Base-by-base conservation (phyloP, 148 eudicot species). In the Polygonum aviculare region DNA sequence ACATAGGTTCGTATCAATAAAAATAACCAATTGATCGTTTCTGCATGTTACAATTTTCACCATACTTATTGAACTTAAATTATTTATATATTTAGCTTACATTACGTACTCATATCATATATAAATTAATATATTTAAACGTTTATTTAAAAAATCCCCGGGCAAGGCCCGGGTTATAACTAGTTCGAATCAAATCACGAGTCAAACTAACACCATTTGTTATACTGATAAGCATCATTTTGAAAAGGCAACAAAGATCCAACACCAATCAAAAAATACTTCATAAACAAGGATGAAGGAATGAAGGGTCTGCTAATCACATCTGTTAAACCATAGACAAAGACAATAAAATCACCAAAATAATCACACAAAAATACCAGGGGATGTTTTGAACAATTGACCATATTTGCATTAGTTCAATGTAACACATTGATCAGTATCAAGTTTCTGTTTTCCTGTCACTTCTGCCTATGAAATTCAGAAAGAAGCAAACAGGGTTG, bases 391-490 rank as follows among this genome's bases (percentile, higher is more conserved):
- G 15, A 54, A 54, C 22, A n/a, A 4, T n/a, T n/a, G 60, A 54
- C 7, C 63, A 31, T 60, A 33, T 67, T 67, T 67, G 38, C 44
- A 67, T 35, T 10, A 67, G 44, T 67, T 35, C 1, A 67, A 67
- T 67, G 72, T 35, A 38, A 67, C 16, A 38, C 39, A 63, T 63
- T 63, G 40, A 63, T 67, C 72, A 67, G 72, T 67, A 38, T 36
- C 72, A 36, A 67, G 72, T 67, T 67, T 67, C 15, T 62, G 31
- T 67, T 15, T 67, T 67, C n/a, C 72, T 67, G 72, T 12, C 21
- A 67, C 72, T 67, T 67, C 72, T 67, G 31, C 44, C 45, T 35
- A 33, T 36, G 44, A 14, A 67, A 67, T 38, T 38, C 21, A 67
- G 45, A 67, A 57, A 67, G 72, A 67, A 67, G 45, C 72, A 67